A percentile compares a stretch with the other conserved stretches of the same genome.
Conservation (phyloP, 306 rosid genomes). For the Cucumis sativus region Cucumber_9930_V3 NC_026656.2:24622001-24622500, state of each 20-base stretch:
- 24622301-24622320: constrained; percentile 65
- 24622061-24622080: constrained; percentile 47
- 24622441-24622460: constrained; percentile 74
- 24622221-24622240: not conserved
- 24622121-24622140: constrained; percentile 48
- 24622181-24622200: not conserved
- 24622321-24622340: constrained; percentile 77
- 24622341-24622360: constrained; percentile 77
- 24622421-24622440: constrained; percentile 70
- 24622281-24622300: constrained; percentile 26
- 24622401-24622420: constrained; percentile 94
- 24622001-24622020: constrained; percentile 4
- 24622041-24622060: constrained; percentile 61
- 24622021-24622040: constrained; percentile 13
- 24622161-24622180: not conserved
- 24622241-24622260: not conserved
- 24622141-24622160: not conserved
- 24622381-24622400: constrained; percentile 54
- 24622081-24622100: constrained; percentile 57
- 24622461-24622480: constrained; percentile 54
- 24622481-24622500: constrained; percentile 46
- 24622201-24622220: not conserved
- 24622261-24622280: not conserved
- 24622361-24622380: constrained; percentile 75
- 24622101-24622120: constrained; percentile 64